Evolutionary conservation across 176 grass and related monocot species (phyloP), one percentile per base, ranked within the genome.

Genomic region (Phoenix roebelenii): DNA sequence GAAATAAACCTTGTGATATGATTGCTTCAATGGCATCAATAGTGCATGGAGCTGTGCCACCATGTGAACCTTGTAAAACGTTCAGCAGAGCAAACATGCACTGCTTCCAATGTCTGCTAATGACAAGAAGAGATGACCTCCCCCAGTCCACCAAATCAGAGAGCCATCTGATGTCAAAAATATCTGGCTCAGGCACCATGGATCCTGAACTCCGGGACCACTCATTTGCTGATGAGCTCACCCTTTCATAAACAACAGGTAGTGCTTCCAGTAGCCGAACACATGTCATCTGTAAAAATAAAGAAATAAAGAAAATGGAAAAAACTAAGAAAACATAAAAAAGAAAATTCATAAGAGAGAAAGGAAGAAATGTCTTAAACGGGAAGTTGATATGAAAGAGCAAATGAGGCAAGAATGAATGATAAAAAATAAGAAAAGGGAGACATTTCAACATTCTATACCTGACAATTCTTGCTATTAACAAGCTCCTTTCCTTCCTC

Each of bases 41-140:
- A 53, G 64, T 80, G 63, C 16, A 30, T 51, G 65, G 75, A 59
- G 74, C 49, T 23, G 30, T 85, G 56, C 57, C 59, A 63, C 56
- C 66, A 24, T 61, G 72, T 64, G 72, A 96, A 74, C 54, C 18
- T 78, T 77, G 87, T 64, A 96, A 25, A 71, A 61, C 67, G 75
- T 90, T 77, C 53, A 90, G 66, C 60, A 87, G 54, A 24, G 83
- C 58, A 58, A 82, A 57, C 63, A 90, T 82, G 61, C 87, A 96
- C 61, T 88, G 80, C 61, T 87, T 96, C 92, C 92, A 96, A 57
- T 96, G 92, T 67, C 92, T 90, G 55, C 15, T 77, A 60, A 96
- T 66, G 59, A 85, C 81, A 70, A 78, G 58, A 61, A 90, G 83
- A 70, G 92, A 82, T 52, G 92, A 96, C 75, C 82, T 90, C 20